A percentile compares a stretch with the other conserved stretches of the same genome.
Conservation (phyloP, 2,329 filamentous ascomycete species). For the Ploettnerulaceae sp. region DNA sequence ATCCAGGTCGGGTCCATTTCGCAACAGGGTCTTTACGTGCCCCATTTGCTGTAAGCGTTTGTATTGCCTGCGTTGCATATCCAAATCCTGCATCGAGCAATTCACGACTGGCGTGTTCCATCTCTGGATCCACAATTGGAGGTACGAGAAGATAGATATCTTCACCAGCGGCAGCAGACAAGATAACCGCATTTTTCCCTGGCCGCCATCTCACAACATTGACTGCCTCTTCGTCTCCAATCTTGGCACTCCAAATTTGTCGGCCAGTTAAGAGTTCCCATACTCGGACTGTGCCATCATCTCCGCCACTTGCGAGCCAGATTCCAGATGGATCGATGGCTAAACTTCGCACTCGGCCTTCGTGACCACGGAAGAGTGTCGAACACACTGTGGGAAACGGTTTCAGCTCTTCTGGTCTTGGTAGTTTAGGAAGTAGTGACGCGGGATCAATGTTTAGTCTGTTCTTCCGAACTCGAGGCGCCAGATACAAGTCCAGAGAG, state of each 20-base stretch:
- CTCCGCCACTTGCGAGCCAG: slow-evolving; percentile 86
- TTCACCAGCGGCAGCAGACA: slow-evolving; percentile 81
- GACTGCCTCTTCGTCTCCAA: slow-evolving; percentile 75
- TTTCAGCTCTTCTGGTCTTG: slow-evolving; percentile 85
- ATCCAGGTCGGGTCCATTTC: slow-evolving; percentile 76
- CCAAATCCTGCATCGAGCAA: slow-evolving; percentile 88
- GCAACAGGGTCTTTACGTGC: slow-evolving; percentile 69
- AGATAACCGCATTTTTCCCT: slow-evolving; percentile 69
- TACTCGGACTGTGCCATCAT: slow-evolving; percentile 86
- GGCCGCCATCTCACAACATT: slow-evolving; percentile 89
- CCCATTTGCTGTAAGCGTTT: slow-evolving; percentile 45
- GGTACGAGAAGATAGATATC: slow-evolving; percentile 82
- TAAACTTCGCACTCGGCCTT: slow-evolving; percentile 79
- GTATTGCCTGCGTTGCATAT: slow-evolving; percentile 68
- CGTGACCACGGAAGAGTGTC: slow-evolving; percentile 81
- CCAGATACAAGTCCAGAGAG: slow-evolving; percentile 91
- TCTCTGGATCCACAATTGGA: slow-evolving; percentile 63
- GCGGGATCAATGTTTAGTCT: slow-evolving; percentile 95
- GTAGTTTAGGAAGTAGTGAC: slow-evolving; percentile 86
- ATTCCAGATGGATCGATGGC: slow-evolving; percentile 80
- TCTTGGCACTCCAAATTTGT: slow-evolving; percentile 77
- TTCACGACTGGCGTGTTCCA: slow-evolving; percentile 69
- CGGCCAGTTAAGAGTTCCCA: slow-evolving; percentile 86
- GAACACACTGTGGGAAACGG: slow-evolving; percentile 91
- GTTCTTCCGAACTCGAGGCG: slow-evolving; percentile 85